A percentile compares a stretch with the other conserved stretches of the same genome.
phyloP scores from a whole-genome alignment of 2,329 filamentous ascomycete species.

The Cladophialophora bantiana region DNA sequence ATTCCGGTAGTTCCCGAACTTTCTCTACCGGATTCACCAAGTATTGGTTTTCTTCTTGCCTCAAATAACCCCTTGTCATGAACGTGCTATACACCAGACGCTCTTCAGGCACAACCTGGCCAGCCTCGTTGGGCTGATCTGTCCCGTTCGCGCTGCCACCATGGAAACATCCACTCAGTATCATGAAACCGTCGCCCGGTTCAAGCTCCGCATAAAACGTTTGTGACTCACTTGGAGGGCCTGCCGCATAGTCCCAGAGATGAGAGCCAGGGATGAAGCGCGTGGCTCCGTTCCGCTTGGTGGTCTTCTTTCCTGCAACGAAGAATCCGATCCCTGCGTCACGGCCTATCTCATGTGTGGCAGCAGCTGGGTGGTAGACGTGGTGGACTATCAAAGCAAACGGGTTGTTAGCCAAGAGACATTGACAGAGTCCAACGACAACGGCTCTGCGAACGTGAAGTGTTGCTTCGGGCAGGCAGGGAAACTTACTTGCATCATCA shows the following conservation, averaged over 20 bases:
- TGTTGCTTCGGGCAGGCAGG: background rate
- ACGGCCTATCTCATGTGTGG: constrained; percentile 36
- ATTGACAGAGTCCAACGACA: background rate
- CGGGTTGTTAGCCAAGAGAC: background rate
- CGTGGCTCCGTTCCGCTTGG: constrained; percentile 44
- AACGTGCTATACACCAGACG: constrained; percentile 41
- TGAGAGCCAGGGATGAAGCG: constrained; percentile 44
- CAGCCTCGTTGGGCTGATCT: constrained; percentile 23
- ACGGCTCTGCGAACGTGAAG: constrained; percentile 4
- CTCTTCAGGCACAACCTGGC: constrained; percentile 40
- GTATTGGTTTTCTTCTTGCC: constrained; percentile 43
- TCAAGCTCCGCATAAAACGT: constrained; percentile 44
- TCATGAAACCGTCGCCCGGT: constrained; percentile 49
- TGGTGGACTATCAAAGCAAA: constrained; percentile 32
- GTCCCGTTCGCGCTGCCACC: constrained; percentile 43
- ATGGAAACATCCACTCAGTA: constrained; percentile 47
- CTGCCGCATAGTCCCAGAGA: constrained; percentile 39
- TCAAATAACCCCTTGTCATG: constrained; percentile 38
- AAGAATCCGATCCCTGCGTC: constrained; percentile 43
- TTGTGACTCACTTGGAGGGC: constrained; percentile 29
- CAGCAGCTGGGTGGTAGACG: constrained; percentile 28
- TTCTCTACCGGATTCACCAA: constrained; percentile 37
- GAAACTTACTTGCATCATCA: constrained; percentile 35
- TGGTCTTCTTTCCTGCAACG: constrained; percentile 41
- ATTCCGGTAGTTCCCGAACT: constrained; percentile 32